Evolutionary conservation across 2,329 filamentous ascomycete species (phyloP).

Genomic region (Aplosporella prunicola): DNA sequence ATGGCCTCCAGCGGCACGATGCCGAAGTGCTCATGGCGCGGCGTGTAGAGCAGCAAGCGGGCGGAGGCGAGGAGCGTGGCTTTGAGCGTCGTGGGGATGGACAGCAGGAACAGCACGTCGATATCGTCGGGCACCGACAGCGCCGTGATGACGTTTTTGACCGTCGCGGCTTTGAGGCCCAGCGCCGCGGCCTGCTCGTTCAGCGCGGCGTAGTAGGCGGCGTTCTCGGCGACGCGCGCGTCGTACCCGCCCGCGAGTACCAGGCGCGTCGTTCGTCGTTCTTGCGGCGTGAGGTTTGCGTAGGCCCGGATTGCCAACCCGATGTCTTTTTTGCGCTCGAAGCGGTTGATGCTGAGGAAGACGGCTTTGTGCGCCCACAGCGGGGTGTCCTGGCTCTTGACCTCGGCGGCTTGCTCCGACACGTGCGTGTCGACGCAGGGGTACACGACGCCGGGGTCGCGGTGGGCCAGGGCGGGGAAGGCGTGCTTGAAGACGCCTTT

Average conservation of each 20-base stretch:
- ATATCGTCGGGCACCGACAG: slow-evolving; percentile 56
- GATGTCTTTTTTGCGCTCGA: slow-evolving; percentile 93
- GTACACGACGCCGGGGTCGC: slow-evolving; percentile 71
- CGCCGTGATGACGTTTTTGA: slow-evolving; percentile 62
- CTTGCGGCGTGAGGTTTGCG: slow-evolving; percentile 54
- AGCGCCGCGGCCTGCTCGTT: slow-evolving; percentile 58
- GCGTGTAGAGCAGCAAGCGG: slow-evolving; percentile 78
- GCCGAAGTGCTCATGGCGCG: slow-evolving; percentile 88
- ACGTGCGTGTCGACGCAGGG: slow-evolving; percentile 69
- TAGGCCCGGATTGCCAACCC: slow-evolving; percentile 78
- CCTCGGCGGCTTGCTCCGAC: slow-evolving; percentile 21
- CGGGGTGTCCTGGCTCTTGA: slow-evolving; percentile 17
- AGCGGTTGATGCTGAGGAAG: slow-evolving; percentile 89
- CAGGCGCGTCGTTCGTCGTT: slow-evolving; percentile 56
- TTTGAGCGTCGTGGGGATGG: slow-evolving; percentile 72
- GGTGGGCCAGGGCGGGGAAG: slow-evolving; percentile 56
- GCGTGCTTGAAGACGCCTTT: slow-evolving; percentile 62
- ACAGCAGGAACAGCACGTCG: slow-evolving; percentile 78
- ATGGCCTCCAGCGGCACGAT: slow-evolving; percentile 97
- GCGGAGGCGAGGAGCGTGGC: slow-evolving; percentile 62
- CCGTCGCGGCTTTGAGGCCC: slow-evolving; percentile 61
- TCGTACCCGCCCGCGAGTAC: slow-evolving; percentile 90
- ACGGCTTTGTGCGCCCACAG: slow-evolving; percentile 62
- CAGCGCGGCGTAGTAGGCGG: slow-evolving; percentile 70
- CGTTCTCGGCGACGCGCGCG: slow-evolving; percentile 73